A percentile compares a stretch with the other conserved stretches of the same genome.
Conservation (phyloP, 2,329 filamentous ascomycete species). For the Ceratocystis lukuohia region DNA sequence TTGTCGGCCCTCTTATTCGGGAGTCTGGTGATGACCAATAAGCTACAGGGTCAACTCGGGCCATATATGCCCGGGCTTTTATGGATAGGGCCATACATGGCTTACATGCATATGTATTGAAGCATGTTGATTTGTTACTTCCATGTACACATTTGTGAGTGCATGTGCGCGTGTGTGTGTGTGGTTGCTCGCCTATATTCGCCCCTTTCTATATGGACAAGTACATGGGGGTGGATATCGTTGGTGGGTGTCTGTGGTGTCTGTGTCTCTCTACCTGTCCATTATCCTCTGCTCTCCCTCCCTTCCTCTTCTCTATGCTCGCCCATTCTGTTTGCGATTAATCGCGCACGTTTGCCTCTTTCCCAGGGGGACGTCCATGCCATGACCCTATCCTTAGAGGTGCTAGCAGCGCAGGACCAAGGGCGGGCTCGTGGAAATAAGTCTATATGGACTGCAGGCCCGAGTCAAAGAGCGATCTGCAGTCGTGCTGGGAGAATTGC, state of each 20-base stretch:
- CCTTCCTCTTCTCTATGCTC: not conserved
- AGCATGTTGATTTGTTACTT: not conserved
- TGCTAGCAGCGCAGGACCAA: not conserved
- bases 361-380: not conserved
- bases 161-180: too few relatives aligned
- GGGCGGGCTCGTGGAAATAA: not conserved
- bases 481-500: not conserved
- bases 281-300: not conserved
- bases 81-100: not conserved
- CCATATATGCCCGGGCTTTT: not conserved
- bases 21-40: not conserved
- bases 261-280: not conserved
- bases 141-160: too few relatives aligned
- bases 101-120: not conserved
- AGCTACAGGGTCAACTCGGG: not conserved
- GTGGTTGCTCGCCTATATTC: not conserved
- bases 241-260: not conserved
- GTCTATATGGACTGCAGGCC: not conserved
- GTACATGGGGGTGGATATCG: not conserved
- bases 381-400: not conserved
- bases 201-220: not conserved
- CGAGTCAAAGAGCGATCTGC: not conserved
- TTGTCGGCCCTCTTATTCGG: not conserved
- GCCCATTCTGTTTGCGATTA: not conserved
- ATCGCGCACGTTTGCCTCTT: conserved; percentile 4